These are phyloP conservation scores for Colletotrichum nymphaeae DNA, from an alignment of 2,329 filamentous ascomycete genomes.

Conservation along the genomic window DNA sequence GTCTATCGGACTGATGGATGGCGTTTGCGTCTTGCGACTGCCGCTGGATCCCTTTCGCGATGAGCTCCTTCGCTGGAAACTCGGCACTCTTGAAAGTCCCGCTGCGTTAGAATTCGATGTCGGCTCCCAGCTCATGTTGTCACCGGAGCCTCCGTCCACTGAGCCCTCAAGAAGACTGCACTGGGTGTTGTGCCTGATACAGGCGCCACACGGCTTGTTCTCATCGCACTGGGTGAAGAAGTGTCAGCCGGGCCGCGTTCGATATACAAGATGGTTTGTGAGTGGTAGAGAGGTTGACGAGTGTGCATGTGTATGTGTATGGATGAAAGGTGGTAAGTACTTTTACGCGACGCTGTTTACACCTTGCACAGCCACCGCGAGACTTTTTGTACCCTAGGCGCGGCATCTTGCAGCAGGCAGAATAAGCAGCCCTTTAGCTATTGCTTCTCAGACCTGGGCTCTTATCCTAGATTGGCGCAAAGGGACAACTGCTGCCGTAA, in stretches of 20 bases:
- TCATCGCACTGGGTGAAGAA: slow-evolving; percentile 48
- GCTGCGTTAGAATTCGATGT: neutral
- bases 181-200: slow-evolving; percentile 47
- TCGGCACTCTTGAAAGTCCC: neutral
- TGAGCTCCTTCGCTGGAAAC: slow-evolving; percentile 1
- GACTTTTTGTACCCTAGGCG: slow-evolving; percentile 50
- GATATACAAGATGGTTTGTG: neutral
- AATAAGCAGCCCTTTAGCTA: neutral
- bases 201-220: slow-evolving; percentile 49
- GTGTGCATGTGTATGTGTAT: neutral
- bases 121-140: slow-evolving; percentile 13
- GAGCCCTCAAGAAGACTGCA: slow-evolving; percentile 44
- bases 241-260: slow-evolving; percentile 16
- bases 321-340: slow-evolving; percentile 35
- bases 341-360: slow-evolving; percentile 51
- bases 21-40: slow-evolving; percentile 12
- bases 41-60: slow-evolving; percentile 8
- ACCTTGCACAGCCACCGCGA: slow-evolving; percentile 48
- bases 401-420: slow-evolving; percentile 35
- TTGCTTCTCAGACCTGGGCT: neutral
- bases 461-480: neutral
- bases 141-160: slow-evolving; percentile 15
- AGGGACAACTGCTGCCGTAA: neutral
- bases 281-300: neutral
- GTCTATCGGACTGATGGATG: slow-evolving; percentile 19